phyloP scores from a whole-genome alignment of 1,284 basidiomycete species.

The Tilletia caries region DNA sequence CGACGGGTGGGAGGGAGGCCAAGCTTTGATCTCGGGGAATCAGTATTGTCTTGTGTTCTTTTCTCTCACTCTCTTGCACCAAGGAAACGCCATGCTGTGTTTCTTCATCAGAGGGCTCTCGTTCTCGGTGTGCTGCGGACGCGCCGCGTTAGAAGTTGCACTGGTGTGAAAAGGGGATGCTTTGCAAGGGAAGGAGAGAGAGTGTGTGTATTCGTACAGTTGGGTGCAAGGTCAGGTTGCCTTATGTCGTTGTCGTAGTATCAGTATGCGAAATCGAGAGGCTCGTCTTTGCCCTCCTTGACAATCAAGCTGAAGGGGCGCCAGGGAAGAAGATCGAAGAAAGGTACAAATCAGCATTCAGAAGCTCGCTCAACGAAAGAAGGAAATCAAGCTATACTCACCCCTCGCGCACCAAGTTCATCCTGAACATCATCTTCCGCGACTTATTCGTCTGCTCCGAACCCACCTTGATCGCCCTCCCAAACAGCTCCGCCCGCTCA shows the following conservation, averaged over 20 bases:
- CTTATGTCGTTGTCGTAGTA: too few species aligned
- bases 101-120: too few species aligned
- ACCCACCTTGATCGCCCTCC: conserved; percentile 69
- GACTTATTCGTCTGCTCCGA: conserved; percentile 68
- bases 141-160: too few species aligned
- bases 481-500: conserved; percentile 69
- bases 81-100: too few species aligned
- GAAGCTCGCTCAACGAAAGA: neutral
- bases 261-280: neutral
- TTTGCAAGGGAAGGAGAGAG: too few species aligned
- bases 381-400: neutral
- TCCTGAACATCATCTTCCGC: conserved; percentile 69
- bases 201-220: too few species aligned
- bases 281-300: conserved; percentile 3
- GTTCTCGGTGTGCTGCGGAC: too few species aligned
- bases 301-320: neutral
- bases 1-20: neutral
- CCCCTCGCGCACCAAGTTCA: conserved; percentile 63
- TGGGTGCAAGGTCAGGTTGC: too few species aligned
- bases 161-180: too few species aligned
- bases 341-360: neutral
- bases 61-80: too few species aligned
- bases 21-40: neutral
- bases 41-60: too few species aligned
- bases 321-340: neutral